Evolutionary conservation across 2,329 filamentous ascomycete genomes (phyloP).

Genomic region (Trichoderma cornu-damae): DNA sequence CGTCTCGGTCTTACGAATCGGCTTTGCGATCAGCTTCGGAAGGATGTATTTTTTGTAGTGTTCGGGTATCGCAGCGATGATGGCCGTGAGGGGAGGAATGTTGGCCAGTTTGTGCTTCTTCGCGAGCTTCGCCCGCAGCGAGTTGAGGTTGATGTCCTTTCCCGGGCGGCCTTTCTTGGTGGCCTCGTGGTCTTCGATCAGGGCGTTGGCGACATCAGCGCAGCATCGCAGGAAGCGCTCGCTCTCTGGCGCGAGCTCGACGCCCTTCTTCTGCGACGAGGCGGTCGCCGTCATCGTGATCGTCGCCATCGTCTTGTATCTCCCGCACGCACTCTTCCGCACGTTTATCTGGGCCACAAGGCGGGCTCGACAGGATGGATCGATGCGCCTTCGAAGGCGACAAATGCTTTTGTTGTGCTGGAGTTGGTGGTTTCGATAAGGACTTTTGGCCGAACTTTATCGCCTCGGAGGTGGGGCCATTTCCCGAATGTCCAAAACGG

Average conservation of each 20-base stretch:
- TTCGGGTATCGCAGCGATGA: conserved; percentile 97
- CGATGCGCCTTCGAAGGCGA: neutral
- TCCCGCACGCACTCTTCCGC: too few relatives aligned
- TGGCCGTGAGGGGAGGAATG: conserved; percentile 88
- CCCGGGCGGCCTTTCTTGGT: conserved; percentile 67
- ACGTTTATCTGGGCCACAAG: neutral
- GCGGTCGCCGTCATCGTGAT: conserved; percentile 62
- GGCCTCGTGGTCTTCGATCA: conserved; percentile 91
- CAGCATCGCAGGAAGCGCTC: conserved; percentile 92
- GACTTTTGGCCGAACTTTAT: conserved; percentile 13
- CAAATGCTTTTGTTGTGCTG: conserved; percentile 6
- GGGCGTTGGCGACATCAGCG: conserved; percentile 86
- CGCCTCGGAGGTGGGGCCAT: conserved; percentile 7
- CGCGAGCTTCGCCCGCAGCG: conserved; percentile 75
- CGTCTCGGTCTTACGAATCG: conserved; percentile 58
- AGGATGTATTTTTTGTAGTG: conserved; percentile 99
- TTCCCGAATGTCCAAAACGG: neutral
- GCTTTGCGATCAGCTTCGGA: conserved; percentile 93
- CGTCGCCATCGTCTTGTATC: conserved; percentile 35
- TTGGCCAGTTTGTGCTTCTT: conserved; percentile 88
- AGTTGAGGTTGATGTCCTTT: conserved; percentile 90
- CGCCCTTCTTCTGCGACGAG: conserved; percentile 65
- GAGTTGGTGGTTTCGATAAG: conserved; percentile 13
- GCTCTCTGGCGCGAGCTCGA: conserved; percentile 82
- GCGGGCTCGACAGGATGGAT: neutral